Conservation (phyloP, 2,329 filamentous ascomycete genomes). For the Colletotrichum paranaense region DNA sequence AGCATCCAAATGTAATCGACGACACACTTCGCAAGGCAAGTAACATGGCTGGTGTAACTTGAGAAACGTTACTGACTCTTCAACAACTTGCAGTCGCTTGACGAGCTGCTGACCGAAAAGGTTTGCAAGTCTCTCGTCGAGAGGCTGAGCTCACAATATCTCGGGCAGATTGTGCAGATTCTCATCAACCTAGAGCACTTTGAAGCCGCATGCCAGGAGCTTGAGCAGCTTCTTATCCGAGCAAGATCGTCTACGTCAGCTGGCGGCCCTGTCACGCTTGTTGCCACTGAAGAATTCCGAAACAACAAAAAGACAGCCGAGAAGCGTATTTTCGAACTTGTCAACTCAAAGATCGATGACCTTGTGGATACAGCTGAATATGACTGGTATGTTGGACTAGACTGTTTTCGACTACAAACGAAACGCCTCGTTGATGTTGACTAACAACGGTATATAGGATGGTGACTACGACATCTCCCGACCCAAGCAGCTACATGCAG, state of each 20-base stretch:
- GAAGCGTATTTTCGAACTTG: constrained; percentile 97
- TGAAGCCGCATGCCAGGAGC: constrained; percentile 89
- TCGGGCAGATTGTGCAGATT: constrained; percentile 98
- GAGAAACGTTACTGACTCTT: not conserved
- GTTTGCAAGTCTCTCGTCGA: constrained; percentile 93
- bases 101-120: constrained; percentile 91
- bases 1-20: constrained; percentile 89
- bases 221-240: constrained; percentile 87
- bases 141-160: constrained; percentile 88
- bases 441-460: constrained; percentile 52
- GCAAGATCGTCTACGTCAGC: constrained; percentile 85
- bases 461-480: constrained; percentile 68
- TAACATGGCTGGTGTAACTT: not conserved
- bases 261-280: constrained; percentile 81
- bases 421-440: not conserved
- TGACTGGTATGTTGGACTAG: constrained; percentile 73
- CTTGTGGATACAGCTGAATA: constrained; percentile 97
- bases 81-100: constrained; percentile 72
- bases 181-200: constrained; percentile 98
- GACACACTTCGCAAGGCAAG: constrained; percentile 83
- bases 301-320: constrained; percentile 95
- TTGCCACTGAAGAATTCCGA: constrained; percentile 87
- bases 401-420: not conserved
- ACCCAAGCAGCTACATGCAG: constrained; percentile 94
- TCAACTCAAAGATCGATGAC: constrained; percentile 99